phyloP scores from a whole-genome alignment of 2,329 filamentous ascomycete genomes.

The Stylonectria norvegica region DNA sequence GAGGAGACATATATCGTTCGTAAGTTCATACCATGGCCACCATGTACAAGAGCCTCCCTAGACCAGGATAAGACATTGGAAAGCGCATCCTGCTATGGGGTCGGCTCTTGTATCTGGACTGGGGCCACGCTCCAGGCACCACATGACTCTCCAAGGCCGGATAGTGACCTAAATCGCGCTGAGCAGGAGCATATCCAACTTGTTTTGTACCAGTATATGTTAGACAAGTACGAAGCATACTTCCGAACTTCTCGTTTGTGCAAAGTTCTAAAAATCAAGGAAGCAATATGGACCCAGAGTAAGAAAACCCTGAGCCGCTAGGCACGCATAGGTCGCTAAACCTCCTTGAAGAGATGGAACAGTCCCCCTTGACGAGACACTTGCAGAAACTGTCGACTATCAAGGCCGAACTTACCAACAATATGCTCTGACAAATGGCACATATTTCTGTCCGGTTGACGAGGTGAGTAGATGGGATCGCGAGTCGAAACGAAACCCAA shows the following conservation, averaged over 20 bases:
- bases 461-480: conserved; percentile 60
- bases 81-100: conserved; percentile 24
- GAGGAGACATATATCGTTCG: conserved; percentile 12
- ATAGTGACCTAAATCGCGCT: conserved; percentile 25
- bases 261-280: conserved; percentile 5
- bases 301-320: conserved; percentile 16
- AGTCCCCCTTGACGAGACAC: conserved; percentile 54
- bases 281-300: conserved; percentile 32
- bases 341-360: conserved; percentile 42
- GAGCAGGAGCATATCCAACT: conserved; percentile 13
- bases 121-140: conserved; percentile 31
- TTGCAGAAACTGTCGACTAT: conserved; percentile 56
- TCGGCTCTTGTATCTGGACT: conserved; percentile 30
- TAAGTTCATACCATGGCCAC: conserved; percentile 22
- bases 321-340: conserved; percentile 21
- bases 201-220: conserved; percentile 12
- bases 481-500: too few species aligned
- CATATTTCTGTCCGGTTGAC: conserved; percentile 68
- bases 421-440: conserved; percentile 60
- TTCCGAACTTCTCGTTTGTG: conserved; percentile 8
- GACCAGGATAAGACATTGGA: conserved; percentile 23
- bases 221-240: conserved; percentile 4
- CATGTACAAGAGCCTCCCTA: conserved; percentile 25
- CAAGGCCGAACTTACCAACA: conserved; percentile 65
- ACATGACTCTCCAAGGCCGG: conserved; percentile 27